phyloP scores from a whole-genome alignment of 148 eudicot genomes.

The Chenopodium berlandieri region DNA sequence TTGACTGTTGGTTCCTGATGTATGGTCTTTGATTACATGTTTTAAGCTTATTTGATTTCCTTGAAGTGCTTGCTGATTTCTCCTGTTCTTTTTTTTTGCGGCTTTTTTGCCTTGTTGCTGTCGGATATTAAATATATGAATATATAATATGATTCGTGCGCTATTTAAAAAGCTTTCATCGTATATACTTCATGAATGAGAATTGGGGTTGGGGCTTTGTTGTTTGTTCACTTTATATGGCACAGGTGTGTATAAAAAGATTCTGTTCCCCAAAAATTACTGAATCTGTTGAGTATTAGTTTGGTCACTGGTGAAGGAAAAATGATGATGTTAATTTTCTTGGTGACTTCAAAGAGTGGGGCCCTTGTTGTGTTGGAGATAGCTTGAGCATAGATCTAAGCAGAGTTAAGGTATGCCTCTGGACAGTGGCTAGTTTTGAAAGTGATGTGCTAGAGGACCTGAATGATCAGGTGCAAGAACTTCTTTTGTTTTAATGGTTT shows the following conservation, averaged over 20 bases:
- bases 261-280: background rate
- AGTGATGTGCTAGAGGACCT: background rate
- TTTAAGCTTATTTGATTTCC: background rate
- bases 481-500: background rate
- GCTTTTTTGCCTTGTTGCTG: background rate
- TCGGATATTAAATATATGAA: background rate
- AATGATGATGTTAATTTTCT: background rate
- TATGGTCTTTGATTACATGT: background rate
- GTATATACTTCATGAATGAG: too few species aligned
- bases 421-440: background rate
- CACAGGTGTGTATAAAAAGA: background rate
- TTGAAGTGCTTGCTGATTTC: background rate
- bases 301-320: background rate
- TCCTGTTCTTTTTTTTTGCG: background rate
- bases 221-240: background rate
- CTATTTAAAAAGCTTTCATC: background rate
- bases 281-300: background rate
- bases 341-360: background rate
- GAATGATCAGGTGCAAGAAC: background rate
- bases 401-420: background rate
- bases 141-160: background rate
- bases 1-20: background rate
- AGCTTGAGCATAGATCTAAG: background rate
- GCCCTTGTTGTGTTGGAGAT: background rate
- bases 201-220: background rate